A percentile compares a stretch with the other conserved stretches of the same genome.
These are phyloP conservation scores for Dictyostelium capitatum DNA, from an alignment of 78 protist genomes.

Conservation along the genomic window DNA sequence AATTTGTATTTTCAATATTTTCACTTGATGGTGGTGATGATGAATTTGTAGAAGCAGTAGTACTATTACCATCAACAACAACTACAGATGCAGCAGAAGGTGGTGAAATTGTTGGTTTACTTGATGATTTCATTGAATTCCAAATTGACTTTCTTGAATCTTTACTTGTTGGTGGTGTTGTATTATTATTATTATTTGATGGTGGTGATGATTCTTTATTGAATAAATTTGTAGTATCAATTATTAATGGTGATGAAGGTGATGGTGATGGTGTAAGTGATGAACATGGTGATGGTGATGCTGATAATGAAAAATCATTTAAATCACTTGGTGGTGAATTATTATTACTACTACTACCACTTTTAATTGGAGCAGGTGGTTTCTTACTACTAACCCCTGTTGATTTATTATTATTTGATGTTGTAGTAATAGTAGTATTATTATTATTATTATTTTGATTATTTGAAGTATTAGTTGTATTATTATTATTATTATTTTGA, in stretches of 20 bases:
- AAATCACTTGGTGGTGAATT: conserved; percentile 4
- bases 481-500: not conserved
- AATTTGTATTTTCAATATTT: not conserved
- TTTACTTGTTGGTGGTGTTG: not conserved
- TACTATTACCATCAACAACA: no score
- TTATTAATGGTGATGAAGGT: conserved; percentile 14
- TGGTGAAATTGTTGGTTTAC: conserved; percentile 1
- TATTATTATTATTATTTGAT: not conserved
- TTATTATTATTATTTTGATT: not conserved
- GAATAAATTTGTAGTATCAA: not conserved
- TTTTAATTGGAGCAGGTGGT: not conserved
- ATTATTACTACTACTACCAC: not conserved
- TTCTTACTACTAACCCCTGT: no score
- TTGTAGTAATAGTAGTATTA: not conserved
- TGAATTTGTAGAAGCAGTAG: not conserved
- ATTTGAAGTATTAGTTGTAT: not conserved
- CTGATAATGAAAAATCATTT: conserved; percentile 21
- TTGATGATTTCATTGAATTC: conserved; percentile 25
- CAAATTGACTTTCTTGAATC: conserved; percentile 30
- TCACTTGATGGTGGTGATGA: conserved; percentile 8
- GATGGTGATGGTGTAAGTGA: conserved; percentile 52
- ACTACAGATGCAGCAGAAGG: not conserved
- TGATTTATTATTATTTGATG: not conserved
- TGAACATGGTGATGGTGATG: conserved; percentile 39
- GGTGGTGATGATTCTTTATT: conserved; percentile 7